A percentile compares a stretch with the other conserved stretches of the same genome.
phyloP scores from a whole-genome alignment of 768 basidiomycete species.

The Roridomyces roridus region DNA sequence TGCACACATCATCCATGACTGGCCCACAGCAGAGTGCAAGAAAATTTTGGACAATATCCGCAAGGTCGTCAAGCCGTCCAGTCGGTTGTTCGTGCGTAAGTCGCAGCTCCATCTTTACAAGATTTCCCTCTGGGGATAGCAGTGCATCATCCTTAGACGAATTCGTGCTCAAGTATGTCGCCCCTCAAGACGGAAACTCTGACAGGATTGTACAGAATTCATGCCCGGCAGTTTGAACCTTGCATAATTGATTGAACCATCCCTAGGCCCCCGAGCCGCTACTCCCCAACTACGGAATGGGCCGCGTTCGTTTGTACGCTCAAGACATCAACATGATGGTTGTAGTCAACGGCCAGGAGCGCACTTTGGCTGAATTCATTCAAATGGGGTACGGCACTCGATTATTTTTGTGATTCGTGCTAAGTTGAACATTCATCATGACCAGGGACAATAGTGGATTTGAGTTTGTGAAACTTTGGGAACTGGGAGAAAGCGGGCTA shows the following conservation, averaged over 20 bases:
- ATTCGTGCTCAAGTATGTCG: constrained; percentile 39
- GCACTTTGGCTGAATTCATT: constrained; percentile 47
- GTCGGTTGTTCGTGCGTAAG: constrained; percentile 38
- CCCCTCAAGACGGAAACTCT: constrained; percentile 7
- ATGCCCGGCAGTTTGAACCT: too few relatives aligned
- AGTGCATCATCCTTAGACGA: constrained; percentile 46
- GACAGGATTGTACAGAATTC: too few relatives aligned
- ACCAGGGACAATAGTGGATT: constrained; percentile 33
- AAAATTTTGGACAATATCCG: constrained; percentile 35
- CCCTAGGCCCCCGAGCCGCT: constrained; percentile 49
- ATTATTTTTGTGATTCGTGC: not conserved
- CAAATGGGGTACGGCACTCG: constrained; percentile 32
- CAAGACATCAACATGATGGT: constrained; percentile 55
- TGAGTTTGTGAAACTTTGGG: constrained; percentile 45
- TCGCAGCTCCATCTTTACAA: not conserved
- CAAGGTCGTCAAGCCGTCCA: constrained; percentile 33
- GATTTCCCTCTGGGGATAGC: not conserved
- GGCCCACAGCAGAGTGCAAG: constrained; percentile 34
- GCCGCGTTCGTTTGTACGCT: constrained; percentile 44
- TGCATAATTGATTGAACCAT: not conserved
- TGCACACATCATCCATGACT: constrained; percentile 34
- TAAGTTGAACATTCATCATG: not conserved
- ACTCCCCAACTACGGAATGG: constrained; percentile 54
- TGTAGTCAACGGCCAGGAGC: constrained; percentile 47
- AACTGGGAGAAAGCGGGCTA: constrained; percentile 38